Evolutionary conservation across 164 flowering plant species (phyloP), one percentile per base, ranked within the genome.

Genomic region (Warburgia ugandensis): DNA sequence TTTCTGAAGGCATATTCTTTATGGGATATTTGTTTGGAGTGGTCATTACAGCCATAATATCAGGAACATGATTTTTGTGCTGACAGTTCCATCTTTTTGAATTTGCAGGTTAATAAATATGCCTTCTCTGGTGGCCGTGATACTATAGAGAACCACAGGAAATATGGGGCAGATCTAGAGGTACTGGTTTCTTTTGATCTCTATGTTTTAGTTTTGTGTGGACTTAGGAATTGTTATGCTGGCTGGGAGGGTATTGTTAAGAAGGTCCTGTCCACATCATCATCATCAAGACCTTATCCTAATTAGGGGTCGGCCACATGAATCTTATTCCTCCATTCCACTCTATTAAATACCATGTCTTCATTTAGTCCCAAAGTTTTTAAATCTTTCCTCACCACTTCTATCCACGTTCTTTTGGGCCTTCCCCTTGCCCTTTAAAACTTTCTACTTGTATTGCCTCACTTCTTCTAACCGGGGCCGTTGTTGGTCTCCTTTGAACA

Each of bases 91-190:
- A 52, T 29, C 10, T 5, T 38, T n/a, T 14, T 13, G 5, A 20
- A 28, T 52, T 22, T 60, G 48, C 73, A 92, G 98, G 65, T 92
- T 45, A 92, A 85, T 67, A 81, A 54, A 56, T 68, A 83, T 75
- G 96, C 95, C 30, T 88, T 92, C 52, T 83, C 95, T 56, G 98
- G 96, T 60, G 96, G 98, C 23, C 94, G 76, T 74, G 96, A 85
- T 64, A 72, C 94, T 16, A 50, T 77, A 37, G 98, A 92, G 62
- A 75, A 76, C 21, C 98, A 92, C 55, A 69, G 94, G 59, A 68
- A 77, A 58, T 67, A 56, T 64, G 98, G 98, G 54, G 97, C 98
- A 48, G 81, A 87, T 67, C 83, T 87, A 38, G 96, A 87, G 98
- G 96, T 91, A 67, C 10, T 14, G 22, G 14, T 56, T 51, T 45